A percentile compares a stretch with the other conserved stretches of the same genome.
Evolutionary conservation across 1,139 yeast genomes (phyloP).

Genomic region (Taphrina flavorubra): DNA sequence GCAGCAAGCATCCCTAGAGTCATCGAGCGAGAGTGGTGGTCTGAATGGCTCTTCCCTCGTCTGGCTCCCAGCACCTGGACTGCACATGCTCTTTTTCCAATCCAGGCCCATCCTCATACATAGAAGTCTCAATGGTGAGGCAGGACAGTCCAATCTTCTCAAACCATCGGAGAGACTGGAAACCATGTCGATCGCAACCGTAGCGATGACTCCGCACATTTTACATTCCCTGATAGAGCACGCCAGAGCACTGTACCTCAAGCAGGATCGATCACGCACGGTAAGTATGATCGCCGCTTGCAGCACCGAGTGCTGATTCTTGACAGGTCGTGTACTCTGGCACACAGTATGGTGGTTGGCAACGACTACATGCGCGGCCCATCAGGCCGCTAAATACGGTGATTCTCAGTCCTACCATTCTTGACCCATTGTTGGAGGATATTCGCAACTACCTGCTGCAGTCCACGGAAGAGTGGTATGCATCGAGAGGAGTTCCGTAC

Average conservation of each 20-base stretch:
- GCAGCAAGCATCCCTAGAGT: slow-evolving; percentile 13
- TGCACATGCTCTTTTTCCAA: slow-evolving; percentile 18
- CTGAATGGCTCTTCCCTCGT: background rate
- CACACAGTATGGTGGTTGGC: slow-evolving; percentile 39
- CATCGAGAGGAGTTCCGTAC: slow-evolving; percentile 94
- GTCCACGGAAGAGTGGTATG: slow-evolving; percentile 78
- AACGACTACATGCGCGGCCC: slow-evolving; percentile 60
- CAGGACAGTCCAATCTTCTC: slow-evolving; percentile 34
- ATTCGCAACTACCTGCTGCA: slow-evolving; percentile 77
- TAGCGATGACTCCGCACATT: slow-evolving; percentile 20
- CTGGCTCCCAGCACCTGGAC: slow-evolving; percentile 35
- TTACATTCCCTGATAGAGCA: slow-evolving; percentile 24
- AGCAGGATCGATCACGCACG: slow-evolving; percentile 35
- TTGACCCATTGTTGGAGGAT: slow-evolving; percentile 70
- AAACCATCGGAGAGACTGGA: slow-evolving; percentile 34
- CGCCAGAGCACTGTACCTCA: slow-evolving; percentile 22
- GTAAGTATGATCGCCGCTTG: background rate
- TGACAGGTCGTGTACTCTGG: slow-evolving; percentile 26
- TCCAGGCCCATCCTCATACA: slow-evolving; percentile 27
- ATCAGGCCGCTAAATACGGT: slow-evolving; percentile 86
- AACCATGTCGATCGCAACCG: slow-evolving; percentile 30
- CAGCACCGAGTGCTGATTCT: background rate
- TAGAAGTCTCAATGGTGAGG: slow-evolving; percentile 32
- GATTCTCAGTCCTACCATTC: slow-evolving; percentile 75
- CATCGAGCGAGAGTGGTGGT: slow-evolving; percentile 4